Conservation (phyloP, 2,329 filamentous ascomycete species). For the Xylariaceae sp. region DNA sequence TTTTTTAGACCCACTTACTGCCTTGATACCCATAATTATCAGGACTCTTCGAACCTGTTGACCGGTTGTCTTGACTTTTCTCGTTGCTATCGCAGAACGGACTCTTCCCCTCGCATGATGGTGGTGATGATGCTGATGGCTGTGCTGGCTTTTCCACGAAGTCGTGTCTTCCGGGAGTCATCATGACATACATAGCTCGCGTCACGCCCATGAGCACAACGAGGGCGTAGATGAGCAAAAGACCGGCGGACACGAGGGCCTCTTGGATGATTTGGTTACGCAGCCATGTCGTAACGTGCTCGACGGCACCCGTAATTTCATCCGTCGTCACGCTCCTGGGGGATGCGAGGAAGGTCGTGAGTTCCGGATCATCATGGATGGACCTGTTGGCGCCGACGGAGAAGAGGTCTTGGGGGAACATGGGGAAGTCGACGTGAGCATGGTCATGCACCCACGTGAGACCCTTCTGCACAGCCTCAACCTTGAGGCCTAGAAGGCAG, state of each 20-base stretch:
- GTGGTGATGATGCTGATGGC: too few species aligned
- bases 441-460: slow-evolving; percentile 92
- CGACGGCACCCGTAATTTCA: slow-evolving; percentile 72
- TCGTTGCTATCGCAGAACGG: too few species aligned
- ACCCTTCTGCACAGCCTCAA: slow-evolving; percentile 76
- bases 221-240: slow-evolving; percentile 73
- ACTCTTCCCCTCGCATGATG: too few species aligned
- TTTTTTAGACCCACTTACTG: too few species aligned
- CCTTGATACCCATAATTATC: too few species aligned
- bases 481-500: slow-evolving; percentile 84
- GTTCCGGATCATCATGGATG: slow-evolving; percentile 52
- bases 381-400: slow-evolving; percentile 67
- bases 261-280: slow-evolving; percentile 66
- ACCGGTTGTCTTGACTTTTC: too few species aligned
- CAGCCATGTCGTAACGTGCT: slow-evolving; percentile 63
- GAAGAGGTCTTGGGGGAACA: slow-evolving; percentile 75
- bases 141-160: too few species aligned
- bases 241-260: slow-evolving; percentile 68
- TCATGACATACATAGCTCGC: slow-evolving; percentile 44
- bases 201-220: slow-evolving; percentile 69
- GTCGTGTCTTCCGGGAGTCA: slow-evolving; percentile 18
- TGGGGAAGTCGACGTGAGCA: slow-evolving; percentile 75
- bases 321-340: slow-evolving; percentile 69
- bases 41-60: too few species aligned
- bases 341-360: slow-evolving; percentile 70